These are phyloP conservation scores for Gossypium rotundifolium DNA, from an alignment of 345 rosid species.

Conservation along the genomic window DNA sequence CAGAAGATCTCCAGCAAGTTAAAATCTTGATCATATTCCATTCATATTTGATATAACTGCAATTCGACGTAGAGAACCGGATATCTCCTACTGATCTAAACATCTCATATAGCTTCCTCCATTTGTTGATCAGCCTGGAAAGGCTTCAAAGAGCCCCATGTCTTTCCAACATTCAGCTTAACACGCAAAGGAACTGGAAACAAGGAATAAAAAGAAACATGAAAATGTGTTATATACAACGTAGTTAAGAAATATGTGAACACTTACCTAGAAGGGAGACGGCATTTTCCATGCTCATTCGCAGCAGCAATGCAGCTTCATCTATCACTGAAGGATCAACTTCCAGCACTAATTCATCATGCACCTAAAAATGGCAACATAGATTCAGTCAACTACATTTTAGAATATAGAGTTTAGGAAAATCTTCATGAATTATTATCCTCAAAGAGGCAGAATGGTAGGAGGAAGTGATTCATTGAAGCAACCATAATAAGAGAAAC, in stretches of 20 bases:
- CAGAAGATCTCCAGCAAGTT: slow-evolving; percentile 3
- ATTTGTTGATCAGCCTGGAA: slow-evolving; percentile 33
- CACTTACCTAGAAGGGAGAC: slow-evolving; percentile 60
- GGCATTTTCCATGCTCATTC: slow-evolving; percentile 76
- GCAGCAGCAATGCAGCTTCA: slow-evolving; percentile 68
- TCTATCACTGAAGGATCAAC: slow-evolving; percentile 62
- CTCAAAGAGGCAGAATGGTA: neutral
- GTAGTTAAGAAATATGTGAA: neutral
- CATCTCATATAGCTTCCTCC: slow-evolving; percentile 22
- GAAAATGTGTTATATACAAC: slow-evolving; percentile 1
- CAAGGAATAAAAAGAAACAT: neutral
- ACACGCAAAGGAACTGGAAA: slow-evolving; percentile 76
- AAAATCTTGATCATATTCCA: neutral
- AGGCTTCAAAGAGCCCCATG: slow-evolving; percentile 90
- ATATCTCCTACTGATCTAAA: slow-evolving; percentile 14
- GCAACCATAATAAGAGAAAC: neutral
- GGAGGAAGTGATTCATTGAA: neutral
- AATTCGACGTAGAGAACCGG: neutral
- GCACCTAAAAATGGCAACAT: slow-evolving; percentile 45
- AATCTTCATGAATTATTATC: neutral
- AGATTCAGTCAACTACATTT: neutral
- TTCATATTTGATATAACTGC: slow-evolving; percentile 1
- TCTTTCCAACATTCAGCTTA: slow-evolving; percentile 81
- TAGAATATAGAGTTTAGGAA: neutral
- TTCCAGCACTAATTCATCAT: slow-evolving; percentile 90